phyloP scores from a whole-genome alignment of 2,329 filamentous ascomycete genomes.

The Colletotrichum sidae region DNA sequence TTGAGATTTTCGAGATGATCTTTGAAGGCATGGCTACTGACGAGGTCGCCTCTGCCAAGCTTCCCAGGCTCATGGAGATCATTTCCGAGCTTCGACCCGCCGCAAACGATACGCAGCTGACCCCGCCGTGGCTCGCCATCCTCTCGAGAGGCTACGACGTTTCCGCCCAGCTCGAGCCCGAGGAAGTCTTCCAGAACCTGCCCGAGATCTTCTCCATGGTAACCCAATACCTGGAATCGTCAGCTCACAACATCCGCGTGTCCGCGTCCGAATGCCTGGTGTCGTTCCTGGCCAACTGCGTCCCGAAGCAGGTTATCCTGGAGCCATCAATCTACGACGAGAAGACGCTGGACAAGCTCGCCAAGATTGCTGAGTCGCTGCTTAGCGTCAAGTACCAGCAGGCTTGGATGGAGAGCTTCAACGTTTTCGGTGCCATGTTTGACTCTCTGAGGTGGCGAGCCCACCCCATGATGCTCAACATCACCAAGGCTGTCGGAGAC shows the following conservation, averaged over 20 bases:
- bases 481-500: constrained; percentile 85
- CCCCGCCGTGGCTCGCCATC: constrained; percentile 97
- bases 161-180: constrained; percentile 85
- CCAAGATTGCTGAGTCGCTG: constrained; percentile 77
- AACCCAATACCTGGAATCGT: constrained; percentile 83
- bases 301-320: constrained; percentile 84
- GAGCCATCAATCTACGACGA: constrained; percentile 95
- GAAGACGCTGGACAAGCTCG: constrained; percentile 85
- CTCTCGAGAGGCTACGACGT: constrained; percentile 95
- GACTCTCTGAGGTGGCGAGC: constrained; percentile 88
- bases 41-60: constrained; percentile 87
- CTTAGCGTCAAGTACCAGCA: constrained; percentile 92
- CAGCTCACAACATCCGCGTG: constrained; percentile 91
- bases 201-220: constrained; percentile 87
- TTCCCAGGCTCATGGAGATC: constrained; percentile 89
- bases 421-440: constrained; percentile 87
- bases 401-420: constrained; percentile 95
- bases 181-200: constrained; percentile 91
- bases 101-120: constrained; percentile 91
- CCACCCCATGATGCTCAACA: constrained; percentile 79
- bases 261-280: constrained; percentile 96
- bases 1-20: constrained; percentile 97
- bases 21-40: constrained; percentile 88
- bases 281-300: constrained; percentile 90
- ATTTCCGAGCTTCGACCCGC: constrained; percentile 93